Base-by-base conservation (phyloP, 2,329 filamentous ascomycete genomes). In the Xylariaceae sp. region DNA sequence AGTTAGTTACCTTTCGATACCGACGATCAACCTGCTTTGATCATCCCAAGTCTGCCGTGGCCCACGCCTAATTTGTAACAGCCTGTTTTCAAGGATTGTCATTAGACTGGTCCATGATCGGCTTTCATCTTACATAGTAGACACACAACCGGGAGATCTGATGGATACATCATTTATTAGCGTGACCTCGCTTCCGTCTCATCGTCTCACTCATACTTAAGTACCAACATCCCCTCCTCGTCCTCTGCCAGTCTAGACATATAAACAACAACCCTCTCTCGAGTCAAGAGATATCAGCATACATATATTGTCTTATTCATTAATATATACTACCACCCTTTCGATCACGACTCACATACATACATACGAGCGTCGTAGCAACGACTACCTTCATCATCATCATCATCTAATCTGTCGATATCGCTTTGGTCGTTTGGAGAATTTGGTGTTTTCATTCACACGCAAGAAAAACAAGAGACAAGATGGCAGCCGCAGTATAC, bases 51-150 rank as follows among this genome's bases (percentile, higher is more conserved):
- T 71, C 73, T 74, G 71, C 71, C 72, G 73, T 68, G 78, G 76
- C 77, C 79, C 79, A 81, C 78, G 74, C 73, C 74, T 74, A 80
- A 78, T 80, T 79, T 81, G 78, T 81, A 78, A 81, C 78, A 80
- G 75, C 75, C 78, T 74, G 73, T 74, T 71, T 72, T 71, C 76
- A 75, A 74, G 78, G 77, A 78, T 80, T 74, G 73, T 69, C 74
- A 72, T 74, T 75, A 75, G 77, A 77, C 78, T 78, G 72, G 73
- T 77, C 74, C 77, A 77, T 75, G 78, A 80, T 80, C 78, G 74
- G 74, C 78, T 72, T 72, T 74, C 72, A 72, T 73, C 73, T 74
- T 75, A 68, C 42, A 45, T 45, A 45, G 42, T n/a, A 45, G 70
- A 72, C 55, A 61, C 53, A 56, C 70, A 71, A 74, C 64, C 74